These are phyloP conservation scores for Madurella mycetomatis DNA, from an alignment of 2,329 filamentous ascomycete species.

Conservation along the genomic window DNA sequence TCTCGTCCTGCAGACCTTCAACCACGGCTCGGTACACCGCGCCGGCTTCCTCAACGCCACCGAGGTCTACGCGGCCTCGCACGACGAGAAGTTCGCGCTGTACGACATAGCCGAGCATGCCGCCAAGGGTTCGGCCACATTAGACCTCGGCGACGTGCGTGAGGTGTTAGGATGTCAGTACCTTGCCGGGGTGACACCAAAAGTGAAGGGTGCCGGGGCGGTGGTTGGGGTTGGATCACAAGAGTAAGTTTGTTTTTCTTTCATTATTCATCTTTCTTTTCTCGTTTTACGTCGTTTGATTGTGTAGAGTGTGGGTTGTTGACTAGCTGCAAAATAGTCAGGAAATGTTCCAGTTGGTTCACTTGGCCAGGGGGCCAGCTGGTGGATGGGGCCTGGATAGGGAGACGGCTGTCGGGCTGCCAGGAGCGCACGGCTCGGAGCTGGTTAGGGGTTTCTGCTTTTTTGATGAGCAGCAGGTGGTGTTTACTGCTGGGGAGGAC, in stretches of 20 bases:
- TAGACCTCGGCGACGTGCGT: constrained; percentile 66
- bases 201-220: constrained; percentile 54
- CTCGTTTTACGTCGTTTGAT: not conserved
- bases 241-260: constrained; percentile 48
- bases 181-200: constrained; percentile 61
- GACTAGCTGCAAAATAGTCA: constrained; percentile 35
- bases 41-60: constrained; percentile 64
- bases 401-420: constrained; percentile 54
- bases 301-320: not conserved
- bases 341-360: constrained; percentile 56
- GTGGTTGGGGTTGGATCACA: constrained; percentile 63
- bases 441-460: constrained; percentile 62
- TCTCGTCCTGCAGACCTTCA: constrained; percentile 71
- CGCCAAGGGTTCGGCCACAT: constrained; percentile 53
- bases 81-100: constrained; percentile 72
- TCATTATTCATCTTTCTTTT: constrained; percentile 34
- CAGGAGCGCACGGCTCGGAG: constrained; percentile 59
- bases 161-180: constrained; percentile 66
- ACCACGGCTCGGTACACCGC: constrained; percentile 71
- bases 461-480: constrained; percentile 54
- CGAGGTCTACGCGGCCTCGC: constrained; percentile 68
- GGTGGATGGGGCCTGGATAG: constrained; percentile 51
- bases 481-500: constrained; percentile 58
- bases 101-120: constrained; percentile 63
- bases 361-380: constrained; percentile 46